Evolutionary conservation across 2,329 filamentous ascomycete genomes (phyloP).

Genomic region (Alternaria sp.): DNA sequence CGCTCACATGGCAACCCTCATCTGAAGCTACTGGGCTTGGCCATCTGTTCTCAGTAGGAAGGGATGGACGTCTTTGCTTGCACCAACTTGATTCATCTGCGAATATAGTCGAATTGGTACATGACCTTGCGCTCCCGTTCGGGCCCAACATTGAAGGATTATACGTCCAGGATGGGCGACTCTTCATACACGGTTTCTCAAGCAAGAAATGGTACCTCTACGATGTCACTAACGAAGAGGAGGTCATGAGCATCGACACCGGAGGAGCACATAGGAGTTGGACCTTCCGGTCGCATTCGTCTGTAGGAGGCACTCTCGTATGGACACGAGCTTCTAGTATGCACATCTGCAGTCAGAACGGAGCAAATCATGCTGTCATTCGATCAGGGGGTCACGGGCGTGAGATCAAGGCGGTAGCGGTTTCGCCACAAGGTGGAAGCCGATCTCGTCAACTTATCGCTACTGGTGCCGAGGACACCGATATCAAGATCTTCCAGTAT

Average conservation of each 20-base stretch:
- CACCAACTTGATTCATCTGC: slow-evolving; percentile 54
- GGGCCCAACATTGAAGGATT: slow-evolving; percentile 80
- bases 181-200: slow-evolving; percentile 83
- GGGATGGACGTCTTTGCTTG: slow-evolving; percentile 79
- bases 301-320: slow-evolving; percentile 65
- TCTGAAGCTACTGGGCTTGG: slow-evolving; percentile 49
- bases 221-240: slow-evolving; percentile 75
- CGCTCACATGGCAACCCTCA: slow-evolving; percentile 57
- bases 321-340: slow-evolving; percentile 76
- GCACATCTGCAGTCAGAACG: slow-evolving; percentile 53
- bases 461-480: slow-evolving; percentile 75
- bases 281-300: slow-evolving; percentile 58
- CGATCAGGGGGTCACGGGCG: slow-evolving; percentile 81
- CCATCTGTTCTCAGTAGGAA: slow-evolving; percentile 75
- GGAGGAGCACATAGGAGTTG: slow-evolving; percentile 86
- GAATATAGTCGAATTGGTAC: slow-evolving; percentile 59
- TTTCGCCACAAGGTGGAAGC: slow-evolving; percentile 43
- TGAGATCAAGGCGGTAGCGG: slow-evolving; percentile 76
- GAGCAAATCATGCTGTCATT: slow-evolving; percentile 60
- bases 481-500: slow-evolving; percentile 76
- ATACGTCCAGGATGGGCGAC: slow-evolving; percentile 63
- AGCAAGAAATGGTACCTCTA: slow-evolving; percentile 82
- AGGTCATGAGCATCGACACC: slow-evolving; percentile 78
- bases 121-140: slow-evolving; percentile 75
- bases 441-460: slow-evolving; percentile 60